Base-by-base conservation (phyloP, 495 filamentous ascomycete species). In the Penicillium simplicissimum region DNA sequence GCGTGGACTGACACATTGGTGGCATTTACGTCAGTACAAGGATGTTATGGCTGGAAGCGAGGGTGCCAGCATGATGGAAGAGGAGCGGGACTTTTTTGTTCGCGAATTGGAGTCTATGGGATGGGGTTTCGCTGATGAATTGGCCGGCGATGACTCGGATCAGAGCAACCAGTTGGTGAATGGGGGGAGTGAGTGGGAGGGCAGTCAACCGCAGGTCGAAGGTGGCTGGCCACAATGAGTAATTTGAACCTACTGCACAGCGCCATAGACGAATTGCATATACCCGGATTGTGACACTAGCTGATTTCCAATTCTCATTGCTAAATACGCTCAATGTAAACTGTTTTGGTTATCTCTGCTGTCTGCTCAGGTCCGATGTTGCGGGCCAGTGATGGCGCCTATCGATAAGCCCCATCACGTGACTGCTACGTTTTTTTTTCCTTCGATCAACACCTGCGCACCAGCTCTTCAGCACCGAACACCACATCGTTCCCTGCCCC, bases 41-140 rank as follows among this genome's bases (percentile, higher is more conserved):
- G 89, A 90, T 49, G 81, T 85, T 34, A 93, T 97, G 89, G 90
- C 88, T 13, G 83, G 85, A 1, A 85, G 88, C 51, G 84, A 87
- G 57, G 69, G 70, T 47, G 49, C 75, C 1, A 66, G 76, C 8
- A 79, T 90, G 40, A 74, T 90, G 70, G 85, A 87, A 53, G 90
- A 91, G 72, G 92, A 96, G 67, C 83, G 89, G 54, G 91, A 96
- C 68, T 98, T 97, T 71, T 98, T 98, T 70, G 82, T 85, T 19
- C 79, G 92, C 47, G 95, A 98, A 77, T 76, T 97, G 58, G 94
- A 94, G 75, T 90, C 88, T 70, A 88, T 96, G 83, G 87, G 84
- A 9, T 86, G 83, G 82, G 83, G 80, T 1, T 59, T 75, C 54
- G 72, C 67, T 6, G 76, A 77, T 11, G 76, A 80, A 43, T 58